Conservation (phyloP, 2,329 filamentous ascomycete species). For the Sclerotinia glacialis region DNA sequence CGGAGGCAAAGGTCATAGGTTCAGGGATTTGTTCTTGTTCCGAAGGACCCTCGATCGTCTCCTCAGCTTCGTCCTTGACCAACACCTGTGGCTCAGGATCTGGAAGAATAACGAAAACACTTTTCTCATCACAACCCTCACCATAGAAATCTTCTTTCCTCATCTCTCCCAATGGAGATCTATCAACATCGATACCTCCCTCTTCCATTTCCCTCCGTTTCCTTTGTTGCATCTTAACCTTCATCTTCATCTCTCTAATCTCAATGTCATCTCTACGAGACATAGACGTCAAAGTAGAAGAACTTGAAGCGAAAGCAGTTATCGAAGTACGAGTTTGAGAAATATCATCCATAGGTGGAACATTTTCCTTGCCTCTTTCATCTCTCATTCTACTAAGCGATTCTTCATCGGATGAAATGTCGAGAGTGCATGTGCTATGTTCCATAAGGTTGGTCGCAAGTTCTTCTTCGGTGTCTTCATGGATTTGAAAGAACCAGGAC, state of each 20-base stretch:
- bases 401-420: slow-evolving; percentile 88
- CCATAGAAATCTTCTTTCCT: slow-evolving; percentile 66
- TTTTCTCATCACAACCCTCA: slow-evolving; percentile 61
- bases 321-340: slow-evolving; percentile 50
- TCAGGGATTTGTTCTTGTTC: neutral
- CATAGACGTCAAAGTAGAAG: slow-evolving; percentile 27
- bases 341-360: slow-evolving; percentile 69
- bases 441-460: slow-evolving; percentile 91
- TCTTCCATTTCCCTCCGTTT: slow-evolving; percentile 45
- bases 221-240: slow-evolving; percentile 38
- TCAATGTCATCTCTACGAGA: slow-evolving; percentile 21
- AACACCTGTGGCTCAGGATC: slow-evolving; percentile 39
- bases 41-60: slow-evolving; percentile 31
- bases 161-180: slow-evolving; percentile 65
- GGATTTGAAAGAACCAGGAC: slow-evolving; percentile 89
- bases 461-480: slow-evolving; percentile 87
- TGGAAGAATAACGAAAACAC: slow-evolving; percentile 60
- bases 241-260: slow-evolving; percentile 36
- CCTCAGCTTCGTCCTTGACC: slow-evolving; percentile 35
- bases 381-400: slow-evolving; percentile 52
- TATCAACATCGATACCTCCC: slow-evolving; percentile 62
- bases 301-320: slow-evolving; percentile 23
- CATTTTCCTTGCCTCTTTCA: slow-evolving; percentile 84
- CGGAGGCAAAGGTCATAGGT: neutral
- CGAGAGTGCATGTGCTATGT: slow-evolving; percentile 80